Percentiles rank a stretch among this genome's conserved stretches.
Evolutionary conservation across 2,329 filamentous ascomycete genomes (phyloP).

Genomic region (Epichloe gansuensis): DNA sequence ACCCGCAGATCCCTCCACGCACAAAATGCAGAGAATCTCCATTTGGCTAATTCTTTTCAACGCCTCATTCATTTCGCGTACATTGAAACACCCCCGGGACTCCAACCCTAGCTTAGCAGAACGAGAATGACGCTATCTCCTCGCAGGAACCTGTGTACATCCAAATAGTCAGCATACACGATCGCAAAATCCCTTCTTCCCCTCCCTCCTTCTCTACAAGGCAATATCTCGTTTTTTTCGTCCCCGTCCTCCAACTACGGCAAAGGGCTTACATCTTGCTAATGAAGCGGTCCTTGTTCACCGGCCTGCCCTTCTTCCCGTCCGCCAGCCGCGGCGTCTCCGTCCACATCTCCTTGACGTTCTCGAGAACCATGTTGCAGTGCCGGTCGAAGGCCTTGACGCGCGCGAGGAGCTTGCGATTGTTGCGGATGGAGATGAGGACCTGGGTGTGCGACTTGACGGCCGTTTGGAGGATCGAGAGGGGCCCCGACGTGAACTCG

Average conservation of each 20-base stretch:
- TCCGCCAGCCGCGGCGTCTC: slow-evolving; percentile 74
- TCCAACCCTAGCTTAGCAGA: slow-evolving; percentile 52
- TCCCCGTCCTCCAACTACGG: background rate
- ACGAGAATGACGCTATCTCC: slow-evolving; percentile 84
- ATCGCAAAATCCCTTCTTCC: background rate
- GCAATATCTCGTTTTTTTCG: background rate
- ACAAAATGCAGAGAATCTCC: background rate
- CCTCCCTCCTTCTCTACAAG: too few species aligned
- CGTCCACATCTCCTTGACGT: slow-evolving; percentile 96
- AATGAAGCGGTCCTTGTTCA: slow-evolving; percentile 97
- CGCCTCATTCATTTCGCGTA: background rate
- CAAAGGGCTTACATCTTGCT: slow-evolving; percentile 65
- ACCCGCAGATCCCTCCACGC: too few species aligned
- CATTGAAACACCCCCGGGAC: too few species aligned
- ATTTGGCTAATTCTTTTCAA: background rate
- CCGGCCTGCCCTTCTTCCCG: slow-evolving; percentile 77
- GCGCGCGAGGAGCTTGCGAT: slow-evolving; percentile 90
- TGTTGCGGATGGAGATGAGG: slow-evolving; percentile 94
- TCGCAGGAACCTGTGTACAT: slow-evolving; percentile 57
- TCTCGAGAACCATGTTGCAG: slow-evolving; percentile 98
- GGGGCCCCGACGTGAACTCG: slow-evolving; percentile 39
- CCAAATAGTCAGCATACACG: background rate
- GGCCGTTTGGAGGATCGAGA: slow-evolving; percentile 93
- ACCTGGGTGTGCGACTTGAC: slow-evolving; percentile 92
- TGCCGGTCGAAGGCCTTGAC: slow-evolving; percentile 98